Base-by-base conservation (phyloP, 805 yeast species). In the Ogataea saltuana region DNA sequence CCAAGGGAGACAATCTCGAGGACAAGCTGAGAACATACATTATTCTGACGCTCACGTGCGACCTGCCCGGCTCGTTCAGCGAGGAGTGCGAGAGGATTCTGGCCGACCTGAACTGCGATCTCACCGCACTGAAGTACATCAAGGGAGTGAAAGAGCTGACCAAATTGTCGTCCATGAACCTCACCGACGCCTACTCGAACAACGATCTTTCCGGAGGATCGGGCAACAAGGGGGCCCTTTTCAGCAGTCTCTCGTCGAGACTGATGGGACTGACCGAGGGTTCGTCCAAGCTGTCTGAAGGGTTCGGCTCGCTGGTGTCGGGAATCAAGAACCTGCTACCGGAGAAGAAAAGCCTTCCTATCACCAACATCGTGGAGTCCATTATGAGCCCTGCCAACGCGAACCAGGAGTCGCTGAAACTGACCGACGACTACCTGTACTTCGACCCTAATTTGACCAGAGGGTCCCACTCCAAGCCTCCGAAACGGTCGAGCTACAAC, bases 11-110 rank as follows among this genome's bases (percentile, higher is more conserved):
- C 33, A 65, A 71, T 39, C 62, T 70, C 3, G 59, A 64, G 16
- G 98, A 93, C 65, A 93, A 91, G 67, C 72, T 91, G 49, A 78
- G 99, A 63, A 85, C 97, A 15, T 93, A 86, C 58, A 72, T 91
- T 45, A 88, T 89, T n/a, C 70, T 87, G 57, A 81, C 78, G 48
- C 71, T 89, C 50, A 67, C 75, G 13, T 76, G 75, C 45, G 77
- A 77, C 44, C 60, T 74, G 31, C 72, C 78, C 29, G 62, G 71
- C 1, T 61, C 70, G 8, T 80, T 75, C 56, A 70, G 68, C 8
- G 58, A 69, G 20, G 80, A 85, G 53, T 85, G 82, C 36, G 95
- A 88, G 64, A 59, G 67, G 8, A 77, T 76, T 19, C 80, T 91
- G 42, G 61, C 64, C 13, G 72, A 69, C 8, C 63, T 71, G 29